Conservation (phyloP, 2,329 filamentous ascomycete species). For the Fusarium graminum region DNA sequence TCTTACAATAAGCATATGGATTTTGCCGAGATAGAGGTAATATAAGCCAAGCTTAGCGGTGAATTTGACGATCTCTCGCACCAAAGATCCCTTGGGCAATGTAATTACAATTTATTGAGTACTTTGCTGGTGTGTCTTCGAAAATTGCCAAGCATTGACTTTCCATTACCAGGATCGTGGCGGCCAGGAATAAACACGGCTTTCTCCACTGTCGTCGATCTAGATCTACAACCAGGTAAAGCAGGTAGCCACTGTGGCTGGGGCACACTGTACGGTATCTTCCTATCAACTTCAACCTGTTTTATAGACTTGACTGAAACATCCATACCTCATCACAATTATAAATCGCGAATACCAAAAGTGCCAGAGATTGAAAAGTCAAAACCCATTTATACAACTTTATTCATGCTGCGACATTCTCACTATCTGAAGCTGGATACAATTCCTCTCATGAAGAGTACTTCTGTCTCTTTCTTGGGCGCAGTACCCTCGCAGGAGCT, state of each 20-base stretch:
- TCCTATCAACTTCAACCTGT: conserved; percentile 3
- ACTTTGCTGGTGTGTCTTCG: background rate
- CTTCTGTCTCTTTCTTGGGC: conserved; percentile 11
- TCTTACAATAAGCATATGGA: conserved; percentile 10
- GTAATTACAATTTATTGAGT: background rate
- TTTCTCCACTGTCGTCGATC: conserved; percentile 33
- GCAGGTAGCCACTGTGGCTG: conserved; percentile 38
- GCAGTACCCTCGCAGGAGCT: background rate
- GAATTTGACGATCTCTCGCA: background rate
- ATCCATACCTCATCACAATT: background rate
- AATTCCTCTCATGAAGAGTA: background rate
- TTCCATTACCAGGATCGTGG: conserved; percentile 26
- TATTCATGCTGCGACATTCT: background rate
- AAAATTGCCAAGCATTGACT: conserved; percentile 34
- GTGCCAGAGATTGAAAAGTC: background rate
- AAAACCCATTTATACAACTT: background rate
- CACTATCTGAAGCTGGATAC: background rate
- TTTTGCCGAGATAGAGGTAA: conserved; percentile 9
- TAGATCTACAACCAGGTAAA: conserved; percentile 21
- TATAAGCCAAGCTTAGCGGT: background rate
- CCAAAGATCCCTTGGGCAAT: background rate
- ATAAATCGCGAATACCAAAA: background rate
- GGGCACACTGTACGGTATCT: background rate
- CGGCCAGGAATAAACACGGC: conserved; percentile 26
- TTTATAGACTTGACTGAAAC: conserved; percentile 1